Percentiles rank a stretch among this genome's conserved stretches.
Conservation (phyloP, 768 basidiomycete species). For the Hericium erinaceus region DNA sequence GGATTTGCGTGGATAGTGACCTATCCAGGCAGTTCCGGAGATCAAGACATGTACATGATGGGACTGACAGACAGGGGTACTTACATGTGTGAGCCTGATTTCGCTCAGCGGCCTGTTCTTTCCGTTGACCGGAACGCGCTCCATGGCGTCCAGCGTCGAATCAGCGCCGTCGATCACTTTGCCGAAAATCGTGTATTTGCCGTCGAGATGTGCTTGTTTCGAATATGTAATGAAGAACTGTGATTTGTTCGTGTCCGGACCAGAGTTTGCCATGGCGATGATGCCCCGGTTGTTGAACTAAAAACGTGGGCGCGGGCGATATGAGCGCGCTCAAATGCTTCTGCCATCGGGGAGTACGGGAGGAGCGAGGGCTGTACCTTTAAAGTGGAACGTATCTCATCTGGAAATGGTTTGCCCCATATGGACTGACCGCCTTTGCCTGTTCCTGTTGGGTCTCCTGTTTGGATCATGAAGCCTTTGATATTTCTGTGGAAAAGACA, state of each 20-base stretch:
- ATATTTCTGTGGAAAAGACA: conserved; percentile 92
- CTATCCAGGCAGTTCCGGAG: conserved; percentile 27
- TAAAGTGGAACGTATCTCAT: conserved; percentile 89
- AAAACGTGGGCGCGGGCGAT: background rate
- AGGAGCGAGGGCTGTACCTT: conserved; percentile 45
- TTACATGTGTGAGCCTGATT: conserved; percentile 73
- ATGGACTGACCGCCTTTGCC: conserved; percentile 97
- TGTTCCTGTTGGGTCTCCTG: conserved; percentile 80
- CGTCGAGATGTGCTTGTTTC: conserved; percentile 91
- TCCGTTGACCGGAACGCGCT: conserved; percentile 79
- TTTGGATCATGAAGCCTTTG: conserved; percentile 93
- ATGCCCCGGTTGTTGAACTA: conserved; percentile 94
- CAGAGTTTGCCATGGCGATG: conserved; percentile 97
- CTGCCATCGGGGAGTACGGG: conserved; percentile 6
- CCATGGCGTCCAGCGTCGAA: conserved; percentile 88
- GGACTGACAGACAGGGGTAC: conserved; percentile 19
- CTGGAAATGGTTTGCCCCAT: conserved; percentile 87
- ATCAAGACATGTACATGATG: background rate
- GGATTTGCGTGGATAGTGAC: conserved; percentile 92
- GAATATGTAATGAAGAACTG: conserved; percentile 87
- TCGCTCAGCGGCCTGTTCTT: conserved; percentile 86
- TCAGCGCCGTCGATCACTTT: conserved; percentile 99
- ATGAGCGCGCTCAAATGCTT: background rate
- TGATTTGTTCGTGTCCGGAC: conserved; percentile 87
- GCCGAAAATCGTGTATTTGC: conserved; percentile 91